Conservation (phyloP, 2,329 filamentous ascomycete species). For the Ceratocystis cubensis region DNA sequence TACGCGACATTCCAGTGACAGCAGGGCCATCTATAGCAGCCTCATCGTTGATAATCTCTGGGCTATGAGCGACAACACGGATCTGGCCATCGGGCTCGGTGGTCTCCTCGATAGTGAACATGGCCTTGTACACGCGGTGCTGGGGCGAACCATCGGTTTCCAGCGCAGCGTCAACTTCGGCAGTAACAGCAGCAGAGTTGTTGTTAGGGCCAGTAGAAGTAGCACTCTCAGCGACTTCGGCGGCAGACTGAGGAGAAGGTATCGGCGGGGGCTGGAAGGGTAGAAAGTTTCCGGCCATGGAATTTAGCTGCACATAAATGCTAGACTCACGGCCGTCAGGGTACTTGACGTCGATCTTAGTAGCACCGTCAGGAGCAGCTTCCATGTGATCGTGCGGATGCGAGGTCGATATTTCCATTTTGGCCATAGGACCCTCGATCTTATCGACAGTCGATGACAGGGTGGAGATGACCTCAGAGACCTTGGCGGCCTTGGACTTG, state of each 20-base stretch:
- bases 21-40: conserved; percentile 38
- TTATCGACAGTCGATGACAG: conserved; percentile 47
- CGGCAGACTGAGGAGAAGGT: conserved; percentile 47
- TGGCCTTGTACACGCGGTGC: conserved; percentile 48
- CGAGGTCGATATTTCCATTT: conserved; percentile 34
- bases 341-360: conserved; percentile 41
- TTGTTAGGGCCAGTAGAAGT: conserved; percentile 25
- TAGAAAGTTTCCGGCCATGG: conserved; percentile 56
- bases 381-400: conserved; percentile 30
- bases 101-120: conserved; percentile 56
- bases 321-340: conserved; percentile 45
- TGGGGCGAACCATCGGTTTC: conserved; percentile 31
- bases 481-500: conserved; percentile 38
- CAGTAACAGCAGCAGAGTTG: conserved; percentile 29
- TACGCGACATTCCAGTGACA: conserved; percentile 31
- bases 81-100: conserved; percentile 47
- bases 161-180: conserved; percentile 22
- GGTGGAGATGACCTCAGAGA: conserved; percentile 54
- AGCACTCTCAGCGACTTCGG: conserved; percentile 25
- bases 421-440: conserved; percentile 46
- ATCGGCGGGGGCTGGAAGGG: conserved; percentile 79
- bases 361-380: conserved; percentile 34
- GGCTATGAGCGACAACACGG: conserved; percentile 48
- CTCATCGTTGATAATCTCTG: conserved; percentile 41
- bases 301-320: conserved; percentile 53